A percentile compares a stretch with the other conserved stretches of the same genome.
Evolutionary conservation across 768 basidiomycete genomes (phyloP).

Genomic region (Calocybe indica): DNA sequence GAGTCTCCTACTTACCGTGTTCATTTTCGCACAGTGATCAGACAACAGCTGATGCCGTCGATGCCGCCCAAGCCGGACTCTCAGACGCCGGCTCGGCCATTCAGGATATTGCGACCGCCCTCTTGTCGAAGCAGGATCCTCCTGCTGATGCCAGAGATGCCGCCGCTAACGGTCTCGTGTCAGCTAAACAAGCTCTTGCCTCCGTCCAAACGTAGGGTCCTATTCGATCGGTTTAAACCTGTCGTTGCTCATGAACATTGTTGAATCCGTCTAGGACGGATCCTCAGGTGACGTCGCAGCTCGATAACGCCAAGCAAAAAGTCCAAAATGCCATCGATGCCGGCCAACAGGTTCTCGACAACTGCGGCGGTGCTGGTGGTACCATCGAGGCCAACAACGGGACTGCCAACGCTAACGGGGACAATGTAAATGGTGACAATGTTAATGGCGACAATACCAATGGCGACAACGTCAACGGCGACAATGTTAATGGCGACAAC

Average conservation of each 20-base stretch:
- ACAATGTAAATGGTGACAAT: background rate
- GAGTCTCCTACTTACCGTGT: too few relatives aligned
- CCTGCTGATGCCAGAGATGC: constrained; percentile 1
- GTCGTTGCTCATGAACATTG: background rate
- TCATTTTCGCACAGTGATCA: background rate
- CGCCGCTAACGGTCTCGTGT: background rate
- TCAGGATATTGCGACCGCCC: constrained; percentile 5
- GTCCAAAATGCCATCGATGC: background rate
- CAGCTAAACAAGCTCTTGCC: constrained; percentile 2
- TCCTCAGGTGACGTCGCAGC: background rate
- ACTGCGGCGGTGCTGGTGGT: constrained; percentile 1
- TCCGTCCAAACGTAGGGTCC: background rate
- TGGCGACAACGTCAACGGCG: background rate
- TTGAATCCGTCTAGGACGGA: background rate
- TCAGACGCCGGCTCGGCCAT: constrained; percentile 1
- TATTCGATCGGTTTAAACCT: background rate
- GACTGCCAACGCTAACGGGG: background rate
- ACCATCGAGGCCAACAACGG: background rate
- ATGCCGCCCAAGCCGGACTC: constrained; percentile 2
- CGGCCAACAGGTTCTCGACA: constrained; percentile 3
- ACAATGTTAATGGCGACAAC: background rate
- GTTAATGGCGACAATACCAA: background rate
- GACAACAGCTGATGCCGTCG: constrained; percentile 1
- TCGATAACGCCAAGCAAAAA: constrained; percentile 2
- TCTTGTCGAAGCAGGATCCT: constrained; percentile 2